phyloP scores from a whole-genome alignment of 1,284 basidiomycete species.

The Phaffia rhodozyma region DNA sequence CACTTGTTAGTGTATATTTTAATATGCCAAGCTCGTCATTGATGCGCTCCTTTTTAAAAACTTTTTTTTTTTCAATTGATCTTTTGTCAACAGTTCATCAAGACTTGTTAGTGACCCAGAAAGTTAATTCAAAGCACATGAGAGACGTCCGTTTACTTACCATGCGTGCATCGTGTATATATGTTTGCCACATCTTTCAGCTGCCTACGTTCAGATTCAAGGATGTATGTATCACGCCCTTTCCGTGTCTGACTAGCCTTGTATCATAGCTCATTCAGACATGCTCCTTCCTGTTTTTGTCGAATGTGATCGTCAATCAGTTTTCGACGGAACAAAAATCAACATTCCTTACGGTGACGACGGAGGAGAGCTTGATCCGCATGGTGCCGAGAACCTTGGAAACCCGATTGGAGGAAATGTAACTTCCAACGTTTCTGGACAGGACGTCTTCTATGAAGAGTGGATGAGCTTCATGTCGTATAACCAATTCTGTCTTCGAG shows the following conservation, averaged over 20 bases:
- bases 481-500: slow-evolving; percentile 27
- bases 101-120: slow-evolving; percentile 23
- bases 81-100: slow-evolving; percentile 26
- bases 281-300: neutral
- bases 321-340: slow-evolving; percentile 18
- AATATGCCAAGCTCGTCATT: no score
- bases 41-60: no score
- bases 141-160: no score
- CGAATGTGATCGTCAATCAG: neutral
- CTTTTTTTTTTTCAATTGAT: no score
- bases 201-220: slow-evolving; percentile 38
- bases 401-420: slow-evolving; percentile 37
- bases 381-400: slow-evolving; percentile 24
- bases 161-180: no score
- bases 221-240: slow-evolving; percentile 27
- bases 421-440: slow-evolving; percentile 34
- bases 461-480: slow-evolving; percentile 26
- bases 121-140: no score
- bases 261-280: neutral
- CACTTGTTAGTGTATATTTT: no score
- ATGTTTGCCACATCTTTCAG: slow-evolving; percentile 1
- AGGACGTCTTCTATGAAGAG: slow-evolving; percentile 27
- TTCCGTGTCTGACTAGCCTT: neutral
- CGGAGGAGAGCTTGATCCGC: slow-evolving; percentile 28
- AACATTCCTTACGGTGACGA: slow-evolving; percentile 24